Evolutionary conservation across 129 eudicot genomes (phyloP).

Genomic region (Gnaphalium uliginosum): DNA sequence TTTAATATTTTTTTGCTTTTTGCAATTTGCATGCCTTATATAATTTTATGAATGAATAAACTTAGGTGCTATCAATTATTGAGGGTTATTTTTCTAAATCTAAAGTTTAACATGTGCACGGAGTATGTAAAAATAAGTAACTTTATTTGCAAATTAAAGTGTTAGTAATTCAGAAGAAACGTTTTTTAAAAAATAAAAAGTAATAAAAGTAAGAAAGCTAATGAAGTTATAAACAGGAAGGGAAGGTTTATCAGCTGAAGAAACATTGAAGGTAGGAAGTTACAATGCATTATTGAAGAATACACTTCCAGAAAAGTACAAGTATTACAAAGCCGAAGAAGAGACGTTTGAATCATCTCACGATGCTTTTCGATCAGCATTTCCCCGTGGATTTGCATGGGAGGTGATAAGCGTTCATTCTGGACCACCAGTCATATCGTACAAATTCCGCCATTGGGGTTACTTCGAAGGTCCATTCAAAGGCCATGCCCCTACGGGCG

Average conservation of each 20-base stretch:
- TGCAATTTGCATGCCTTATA: too few species aligned
- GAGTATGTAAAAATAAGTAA: too few species aligned
- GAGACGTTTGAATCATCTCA: constrained; percentile 92
- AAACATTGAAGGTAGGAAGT: constrained; percentile 67
- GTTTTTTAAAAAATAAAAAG: too few species aligned
- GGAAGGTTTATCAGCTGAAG: constrained; percentile 73
- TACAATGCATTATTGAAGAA: constrained; percentile 74
- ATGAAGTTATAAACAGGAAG: constrained; percentile 41
- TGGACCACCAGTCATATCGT: constrained; percentile 72
- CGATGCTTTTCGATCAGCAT: constrained; percentile 61
- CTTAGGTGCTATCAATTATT: too few species aligned
- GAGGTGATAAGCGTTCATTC: constrained; percentile 78
- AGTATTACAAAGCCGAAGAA: constrained; percentile 81
- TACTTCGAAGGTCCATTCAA: constrained; percentile 85
- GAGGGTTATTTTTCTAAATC: too few species aligned
- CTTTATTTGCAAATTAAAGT: too few species aligned
- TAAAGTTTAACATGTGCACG: too few species aligned
- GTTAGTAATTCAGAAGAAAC: too few species aligned
- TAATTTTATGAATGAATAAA: too few species aligned
- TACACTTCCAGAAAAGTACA: constrained; percentile 64
- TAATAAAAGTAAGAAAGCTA: not conserved
- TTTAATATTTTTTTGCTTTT: too few species aligned
- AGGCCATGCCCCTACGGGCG: constrained; percentile 79
- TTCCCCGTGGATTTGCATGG: constrained; percentile 92
- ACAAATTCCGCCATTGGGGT: constrained; percentile 96